Percentiles rank a stretch among this genome's conserved stretches.
Evolutionary conservation across 805 yeast species (phyloP).

Genomic region (Myxozyma monticola): DNA sequence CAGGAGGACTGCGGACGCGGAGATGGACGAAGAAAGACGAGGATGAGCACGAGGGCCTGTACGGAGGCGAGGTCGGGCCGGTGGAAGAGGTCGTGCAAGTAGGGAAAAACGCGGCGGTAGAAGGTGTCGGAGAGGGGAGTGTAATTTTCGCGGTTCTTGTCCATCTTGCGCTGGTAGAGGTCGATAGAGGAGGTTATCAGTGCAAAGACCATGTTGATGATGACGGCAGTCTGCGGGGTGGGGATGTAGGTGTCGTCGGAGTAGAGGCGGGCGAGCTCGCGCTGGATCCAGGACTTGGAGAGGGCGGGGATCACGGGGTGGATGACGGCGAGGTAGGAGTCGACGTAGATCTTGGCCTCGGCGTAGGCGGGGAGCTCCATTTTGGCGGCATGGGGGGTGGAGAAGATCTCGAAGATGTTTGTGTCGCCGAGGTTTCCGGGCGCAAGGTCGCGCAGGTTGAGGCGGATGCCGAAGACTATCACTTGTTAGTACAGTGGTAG

Average conservation of each 20-base stretch:
- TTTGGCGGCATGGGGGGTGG: slow-evolving; percentile 3
- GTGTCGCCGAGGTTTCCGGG: slow-evolving; percentile 15
- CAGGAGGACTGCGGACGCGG: slow-evolving; percentile 25
- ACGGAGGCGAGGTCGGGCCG: slow-evolving; percentile 13
- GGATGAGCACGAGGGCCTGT: slow-evolving; percentile 20
- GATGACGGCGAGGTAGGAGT: slow-evolving; percentile 14
- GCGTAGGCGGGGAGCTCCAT: slow-evolving; percentile 25
- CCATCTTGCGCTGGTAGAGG: slow-evolving; percentile 24
- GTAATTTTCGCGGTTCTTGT: slow-evolving; percentile 2
- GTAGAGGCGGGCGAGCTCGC: slow-evolving; percentile 14
- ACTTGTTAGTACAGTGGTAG: background rate
- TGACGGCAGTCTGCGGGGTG: slow-evolving; percentile 12
- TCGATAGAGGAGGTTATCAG: slow-evolving; percentile 14
- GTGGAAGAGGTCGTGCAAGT: slow-evolving; percentile 10
- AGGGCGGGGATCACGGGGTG: slow-evolving; percentile 25
- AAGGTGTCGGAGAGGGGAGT: slow-evolving; percentile 19
- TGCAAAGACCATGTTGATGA: slow-evolving; percentile 28
- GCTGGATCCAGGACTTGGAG: slow-evolving; percentile 13
- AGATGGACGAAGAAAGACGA: slow-evolving; percentile 19
- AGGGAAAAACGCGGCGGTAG: slow-evolving; percentile 16
- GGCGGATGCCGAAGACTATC: slow-evolving; percentile 18
- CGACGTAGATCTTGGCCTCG: slow-evolving; percentile 22
- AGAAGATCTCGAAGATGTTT: slow-evolving; percentile 14
- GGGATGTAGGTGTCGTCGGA: slow-evolving; percentile 16
- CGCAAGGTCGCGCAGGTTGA: slow-evolving; percentile 22